phyloP scores from a whole-genome alignment of 2,329 filamentous ascomycete species.

The Colletotrichum aenigma region DNA sequence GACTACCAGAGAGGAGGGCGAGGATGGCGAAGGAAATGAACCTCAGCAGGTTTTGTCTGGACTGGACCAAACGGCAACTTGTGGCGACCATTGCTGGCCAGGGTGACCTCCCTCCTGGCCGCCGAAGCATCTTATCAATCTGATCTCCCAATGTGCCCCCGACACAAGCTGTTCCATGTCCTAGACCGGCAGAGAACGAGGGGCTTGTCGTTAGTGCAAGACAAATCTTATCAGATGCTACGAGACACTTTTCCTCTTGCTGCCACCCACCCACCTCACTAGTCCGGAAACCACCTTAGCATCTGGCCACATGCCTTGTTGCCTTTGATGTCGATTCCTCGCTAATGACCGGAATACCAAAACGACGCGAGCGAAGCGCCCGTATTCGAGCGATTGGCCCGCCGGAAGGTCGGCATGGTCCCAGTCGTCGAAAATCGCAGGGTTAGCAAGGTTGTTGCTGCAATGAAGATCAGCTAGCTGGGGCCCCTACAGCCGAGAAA shows the following conservation, averaged over 20 bases:
- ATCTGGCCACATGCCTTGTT: neutral
- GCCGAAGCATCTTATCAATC: constrained; percentile 17
- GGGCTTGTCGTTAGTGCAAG: neutral
- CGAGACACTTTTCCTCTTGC: neutral
- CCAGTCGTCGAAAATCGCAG: neutral
- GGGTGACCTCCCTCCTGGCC: neutral
- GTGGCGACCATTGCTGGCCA: neutral
- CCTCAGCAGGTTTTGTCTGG: neutral
- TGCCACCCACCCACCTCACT: too few relatives aligned
- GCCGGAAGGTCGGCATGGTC: neutral
- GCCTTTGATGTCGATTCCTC: neutral
- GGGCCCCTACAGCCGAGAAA: constrained; percentile 4
- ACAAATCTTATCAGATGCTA: constrained; percentile 9
- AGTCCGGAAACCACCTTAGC: neutral
- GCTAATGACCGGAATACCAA: neutral
- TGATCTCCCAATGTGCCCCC: constrained; percentile 6
- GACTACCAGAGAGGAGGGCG: neutral
- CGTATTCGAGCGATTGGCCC: neutral
- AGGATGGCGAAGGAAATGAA: neutral
- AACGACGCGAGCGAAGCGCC: neutral
- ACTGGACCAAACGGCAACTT: neutral
- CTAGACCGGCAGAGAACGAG: neutral
- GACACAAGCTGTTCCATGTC: neutral
- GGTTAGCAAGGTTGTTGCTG: neutral
- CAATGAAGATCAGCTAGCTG: neutral